Conservation (phyloP, 2,329 filamentous ascomycete genomes). For the Furcasterigmium sp. region DNA sequence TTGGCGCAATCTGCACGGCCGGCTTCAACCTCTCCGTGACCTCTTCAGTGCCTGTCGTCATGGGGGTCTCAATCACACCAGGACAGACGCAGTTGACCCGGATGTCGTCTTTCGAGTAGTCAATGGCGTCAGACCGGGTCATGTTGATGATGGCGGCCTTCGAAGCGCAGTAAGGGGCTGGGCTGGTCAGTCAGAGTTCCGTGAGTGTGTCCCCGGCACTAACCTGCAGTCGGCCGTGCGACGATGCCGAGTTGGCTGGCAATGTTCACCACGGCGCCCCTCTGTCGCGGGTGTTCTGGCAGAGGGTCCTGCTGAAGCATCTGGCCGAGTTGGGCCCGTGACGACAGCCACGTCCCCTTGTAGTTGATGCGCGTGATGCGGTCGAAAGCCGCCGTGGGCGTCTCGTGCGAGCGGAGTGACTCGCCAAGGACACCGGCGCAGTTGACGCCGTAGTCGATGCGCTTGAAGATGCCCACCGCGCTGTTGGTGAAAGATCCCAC, state of each 20-base stretch:
- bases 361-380: slow-evolving; percentile 51
- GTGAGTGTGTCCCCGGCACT: slow-evolving; percentile 13
- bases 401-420: slow-evolving; percentile 37
- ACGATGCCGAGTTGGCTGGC: slow-evolving; percentile 48
- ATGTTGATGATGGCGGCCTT: slow-evolving; percentile 55
- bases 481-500: slow-evolving; percentile 29
- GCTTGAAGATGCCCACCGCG: slow-evolving; percentile 27
- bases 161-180: slow-evolving; percentile 51
- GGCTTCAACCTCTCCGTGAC: slow-evolving; percentile 30
- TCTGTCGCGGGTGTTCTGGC: slow-evolving; percentile 30
- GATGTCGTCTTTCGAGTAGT: slow-evolving; percentile 40
- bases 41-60: slow-evolving; percentile 35
- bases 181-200: background rate
- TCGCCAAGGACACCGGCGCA: slow-evolving; percentile 47
- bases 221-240: slow-evolving; percentile 36
- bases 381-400: slow-evolving; percentile 42
- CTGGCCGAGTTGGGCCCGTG: slow-evolving; percentile 33
- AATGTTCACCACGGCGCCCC: slow-evolving; percentile 46
- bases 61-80: slow-evolving; percentile 52
- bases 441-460: slow-evolving; percentile 52
- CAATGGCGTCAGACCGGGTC: slow-evolving; percentile 50
- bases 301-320: slow-evolving; percentile 42
- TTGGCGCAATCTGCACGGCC: slow-evolving; percentile 39
- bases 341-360: slow-evolving; percentile 41
- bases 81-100: slow-evolving; percentile 57